Evolutionary conservation across 1,284 basidiomycete species (phyloP).

Genomic region (Sphaerobolus stellatus): DNA sequence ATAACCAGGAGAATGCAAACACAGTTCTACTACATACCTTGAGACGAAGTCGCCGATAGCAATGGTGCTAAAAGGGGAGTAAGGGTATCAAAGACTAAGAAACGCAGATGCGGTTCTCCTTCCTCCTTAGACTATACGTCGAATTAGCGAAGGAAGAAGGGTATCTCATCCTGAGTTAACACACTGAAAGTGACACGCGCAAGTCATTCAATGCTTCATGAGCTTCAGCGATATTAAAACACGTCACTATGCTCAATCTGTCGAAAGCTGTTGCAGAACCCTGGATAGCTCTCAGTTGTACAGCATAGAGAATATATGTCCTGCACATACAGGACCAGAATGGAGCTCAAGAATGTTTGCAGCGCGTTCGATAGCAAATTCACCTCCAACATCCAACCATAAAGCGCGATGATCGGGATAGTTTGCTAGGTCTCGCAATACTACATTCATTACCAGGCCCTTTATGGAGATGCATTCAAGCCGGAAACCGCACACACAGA

Average conservation of each 20-base stretch:
- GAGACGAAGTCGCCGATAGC: constrained; percentile 63
- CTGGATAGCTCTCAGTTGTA: constrained; percentile 23
- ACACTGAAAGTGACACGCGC: constrained; percentile 28
- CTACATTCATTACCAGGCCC: constrained; percentile 58
- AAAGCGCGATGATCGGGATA: constrained; percentile 40
- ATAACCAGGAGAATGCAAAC: background rate
- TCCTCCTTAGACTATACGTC: background rate
- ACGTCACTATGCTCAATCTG: constrained; percentile 45
- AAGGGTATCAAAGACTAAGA: constrained; percentile 64
- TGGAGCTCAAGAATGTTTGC: constrained; percentile 37
- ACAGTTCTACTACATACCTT: constrained; percentile 44
- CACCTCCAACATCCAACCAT: constrained; percentile 73
- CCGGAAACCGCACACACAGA: constrained; percentile 5
- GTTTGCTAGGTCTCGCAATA: constrained; percentile 48
- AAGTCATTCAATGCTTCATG: constrained; percentile 51
- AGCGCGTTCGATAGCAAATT: constrained; percentile 51
- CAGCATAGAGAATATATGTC: too few species aligned
- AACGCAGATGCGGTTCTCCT: constrained; percentile 31
- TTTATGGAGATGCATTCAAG: constrained; percentile 23
- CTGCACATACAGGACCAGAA: constrained; percentile 33
- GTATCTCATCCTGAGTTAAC: too few species aligned
- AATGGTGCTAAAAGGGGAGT: constrained; percentile 65
- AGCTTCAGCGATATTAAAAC: constrained; percentile 58
- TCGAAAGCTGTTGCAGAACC: constrained; percentile 32
- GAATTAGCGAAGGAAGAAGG: background rate